Evolutionary conservation across 208 protist species (phyloP), one percentile per base, ranked within the genome.

Genomic region (Acanthamoeba sp.): DNA sequence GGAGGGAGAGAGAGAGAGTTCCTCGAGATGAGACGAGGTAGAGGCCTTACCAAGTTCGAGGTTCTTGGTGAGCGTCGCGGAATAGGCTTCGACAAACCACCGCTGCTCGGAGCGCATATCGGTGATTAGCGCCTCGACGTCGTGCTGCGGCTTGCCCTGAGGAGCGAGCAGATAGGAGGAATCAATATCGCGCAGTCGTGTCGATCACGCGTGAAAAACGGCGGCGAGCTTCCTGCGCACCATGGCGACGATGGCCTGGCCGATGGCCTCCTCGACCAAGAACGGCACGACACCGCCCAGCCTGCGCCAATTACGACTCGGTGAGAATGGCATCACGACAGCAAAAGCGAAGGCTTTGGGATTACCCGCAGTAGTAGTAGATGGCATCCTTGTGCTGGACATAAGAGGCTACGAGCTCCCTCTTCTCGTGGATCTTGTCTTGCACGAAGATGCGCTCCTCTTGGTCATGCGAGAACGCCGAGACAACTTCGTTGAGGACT

Each of bases 301-400:
- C 55, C 85, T 91, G 62, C 1, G 24, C 1, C 5, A 9, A 52
- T 55, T 27, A 20, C n/a, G n/a, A n/a, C n/a, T n/a, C n/a, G n/a
- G n/a, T n/a, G n/a, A n/a, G n/a, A n/a, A n/a, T n/a, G 34, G 12
- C 66, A 76, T 6, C 34, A 20, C 66, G n/a, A 38, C 10, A 16
- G 48, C 10, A 55, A 16, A 22, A 69, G n/a, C 14, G 9, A 57
- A 89, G 45, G 27, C 29, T 7, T 27, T n/a, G n/a, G n/a, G n/a
- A n/a, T 0, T 29, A 91, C 85, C 85, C 85, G 62, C 85, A 91
- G 85, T 91, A 91, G n/a, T 91, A 91, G 57, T 91, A 91, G 32
- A 64, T 2, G n/a, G 55, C 85, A 22, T 73, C 85, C 34, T 52
- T 32, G 34, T 73, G 45, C 16, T 55, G 85, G 2, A 91, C 36